These are phyloP conservation scores for Pholiota adiposa DNA, from an alignment of 1,284 basidiomycete species.

Conservation along the genomic window DNA sequence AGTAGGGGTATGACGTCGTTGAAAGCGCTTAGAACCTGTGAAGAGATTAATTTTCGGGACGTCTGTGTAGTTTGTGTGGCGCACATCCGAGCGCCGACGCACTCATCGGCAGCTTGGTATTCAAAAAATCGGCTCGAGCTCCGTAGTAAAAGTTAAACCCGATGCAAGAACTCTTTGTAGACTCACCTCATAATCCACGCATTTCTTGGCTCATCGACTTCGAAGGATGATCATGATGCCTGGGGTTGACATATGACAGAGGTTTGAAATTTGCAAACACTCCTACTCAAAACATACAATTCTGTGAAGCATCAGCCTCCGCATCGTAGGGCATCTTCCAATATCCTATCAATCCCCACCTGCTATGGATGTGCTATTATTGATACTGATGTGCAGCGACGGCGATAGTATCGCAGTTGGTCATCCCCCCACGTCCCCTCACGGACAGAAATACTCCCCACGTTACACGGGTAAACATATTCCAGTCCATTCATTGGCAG, in stretches of 20 bases:
- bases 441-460: background rate
- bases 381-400: background rate
- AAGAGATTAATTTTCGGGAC: no score
- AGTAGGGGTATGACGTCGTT: background rate
- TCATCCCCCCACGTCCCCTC: constrained; percentile 1
- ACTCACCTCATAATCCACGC: background rate
- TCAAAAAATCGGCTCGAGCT: no score
- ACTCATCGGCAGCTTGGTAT: no score
- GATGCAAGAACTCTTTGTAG: background rate
- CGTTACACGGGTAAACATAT: background rate
- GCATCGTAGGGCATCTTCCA: background rate
- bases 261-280: constrained; percentile 1
- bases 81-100: background rate
- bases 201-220: background rate
- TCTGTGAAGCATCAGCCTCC: background rate
- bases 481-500: background rate
- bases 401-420: constrained; percentile 3
- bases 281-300: background rate
- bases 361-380: background rate
- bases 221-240: background rate
- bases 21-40: background rate
- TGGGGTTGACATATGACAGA: background rate
- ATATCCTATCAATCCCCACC: background rate
- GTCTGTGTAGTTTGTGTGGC: background rate
- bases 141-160: no score